Evolutionary conservation across 2,329 filamentous ascomycete species (phyloP).

Genomic region (Fusarium nygamai): DNA sequence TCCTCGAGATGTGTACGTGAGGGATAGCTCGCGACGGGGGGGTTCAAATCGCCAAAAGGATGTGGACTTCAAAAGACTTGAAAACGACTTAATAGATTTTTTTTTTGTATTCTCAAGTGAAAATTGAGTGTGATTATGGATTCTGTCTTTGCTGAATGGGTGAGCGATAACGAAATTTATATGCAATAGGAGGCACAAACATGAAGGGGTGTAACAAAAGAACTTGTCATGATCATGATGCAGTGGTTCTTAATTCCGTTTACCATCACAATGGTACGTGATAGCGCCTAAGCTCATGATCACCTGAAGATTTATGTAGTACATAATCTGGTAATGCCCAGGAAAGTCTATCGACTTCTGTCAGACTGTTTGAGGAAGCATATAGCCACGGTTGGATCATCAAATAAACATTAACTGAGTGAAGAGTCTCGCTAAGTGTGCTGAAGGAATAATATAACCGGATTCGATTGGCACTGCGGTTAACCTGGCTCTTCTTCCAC

Average conservation of each 20-base stretch:
- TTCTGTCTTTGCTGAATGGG: neutral
- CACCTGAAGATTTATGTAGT: neutral
- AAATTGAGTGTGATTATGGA: neutral
- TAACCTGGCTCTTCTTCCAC: neutral
- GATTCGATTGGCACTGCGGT: neutral
- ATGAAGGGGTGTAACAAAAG: neutral
- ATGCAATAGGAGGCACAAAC: neutral
- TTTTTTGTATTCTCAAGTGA: conserved; percentile 30
- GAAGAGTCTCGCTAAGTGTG: neutral
- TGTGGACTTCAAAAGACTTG: conserved; percentile 32
- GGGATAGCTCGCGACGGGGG: conserved; percentile 3
- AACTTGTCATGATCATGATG: neutral
- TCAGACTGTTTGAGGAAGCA: neutral
- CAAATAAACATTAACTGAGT: neutral
- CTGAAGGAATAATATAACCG: neutral
- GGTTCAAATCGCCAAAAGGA: conserved; percentile 27
- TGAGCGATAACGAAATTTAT: neutral
- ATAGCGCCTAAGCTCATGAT: neutral
- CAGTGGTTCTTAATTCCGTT: neutral
- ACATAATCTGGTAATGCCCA: neutral
- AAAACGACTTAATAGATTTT: conserved; percentile 44
- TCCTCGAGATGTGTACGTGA: conserved; percentile 9
- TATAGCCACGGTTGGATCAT: neutral
- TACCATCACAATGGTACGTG: neutral
- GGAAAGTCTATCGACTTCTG: neutral